These are phyloP conservation scores for Mycena sanguinolenta DNA, from an alignment of 768 basidiomycete species.

Conservation along the genomic window DNA sequence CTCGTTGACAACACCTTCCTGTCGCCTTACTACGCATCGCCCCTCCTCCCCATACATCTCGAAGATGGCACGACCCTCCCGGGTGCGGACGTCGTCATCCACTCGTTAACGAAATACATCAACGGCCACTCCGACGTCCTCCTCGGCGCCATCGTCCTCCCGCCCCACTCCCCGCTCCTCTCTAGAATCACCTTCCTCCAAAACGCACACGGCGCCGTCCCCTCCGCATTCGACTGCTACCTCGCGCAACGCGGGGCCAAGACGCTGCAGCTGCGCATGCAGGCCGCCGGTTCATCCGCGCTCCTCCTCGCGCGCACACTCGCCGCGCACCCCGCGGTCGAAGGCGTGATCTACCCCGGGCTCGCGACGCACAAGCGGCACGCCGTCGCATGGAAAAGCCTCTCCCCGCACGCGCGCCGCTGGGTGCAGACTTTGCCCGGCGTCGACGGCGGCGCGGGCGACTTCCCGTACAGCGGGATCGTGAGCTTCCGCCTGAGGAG, in stretches of 20 bases:
- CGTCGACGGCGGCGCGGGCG: slow-evolving; percentile 53
- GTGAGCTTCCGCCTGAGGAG: slow-evolving; percentile 83
- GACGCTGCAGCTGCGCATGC: slow-evolving; percentile 91
- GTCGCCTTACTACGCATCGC: slow-evolving; percentile 91
- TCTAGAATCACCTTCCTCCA: slow-evolving; percentile 87
- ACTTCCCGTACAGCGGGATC: slow-evolving; percentile 94
- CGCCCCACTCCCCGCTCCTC: slow-evolving; percentile 63
- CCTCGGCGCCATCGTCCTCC: slow-evolving; percentile 87
- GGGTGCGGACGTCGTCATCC: slow-evolving; percentile 88
- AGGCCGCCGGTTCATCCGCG: slow-evolving; percentile 88
- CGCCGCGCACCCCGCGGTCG: slow-evolving; percentile 67
- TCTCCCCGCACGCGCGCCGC: slow-evolving; percentile 77
- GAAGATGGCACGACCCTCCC: slow-evolving; percentile 46
- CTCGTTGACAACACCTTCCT: slow-evolving; percentile 96
- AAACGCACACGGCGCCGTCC: slow-evolving; percentile 88
- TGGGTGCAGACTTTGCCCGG: slow-evolving; percentile 64
- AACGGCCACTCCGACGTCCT: slow-evolving; percentile 96
- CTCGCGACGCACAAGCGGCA: slow-evolving; percentile 76
- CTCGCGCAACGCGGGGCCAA: slow-evolving; percentile 92
- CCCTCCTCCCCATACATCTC: slow-evolving; percentile 64
- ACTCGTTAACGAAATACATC: slow-evolving; percentile 91
- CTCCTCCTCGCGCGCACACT: slow-evolving; percentile 79
- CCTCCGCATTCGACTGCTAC: slow-evolving; percentile 90
- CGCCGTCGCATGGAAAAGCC: slow-evolving; percentile 69
- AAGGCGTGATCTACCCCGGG: slow-evolving; percentile 90